Percentiles rank a stretch among this genome's conserved stretches.
These are phyloP conservation scores for Globisporangium parvum DNA, from an alignment of 352 stramenopile genomes.

Conservation along the genomic window DNA sequence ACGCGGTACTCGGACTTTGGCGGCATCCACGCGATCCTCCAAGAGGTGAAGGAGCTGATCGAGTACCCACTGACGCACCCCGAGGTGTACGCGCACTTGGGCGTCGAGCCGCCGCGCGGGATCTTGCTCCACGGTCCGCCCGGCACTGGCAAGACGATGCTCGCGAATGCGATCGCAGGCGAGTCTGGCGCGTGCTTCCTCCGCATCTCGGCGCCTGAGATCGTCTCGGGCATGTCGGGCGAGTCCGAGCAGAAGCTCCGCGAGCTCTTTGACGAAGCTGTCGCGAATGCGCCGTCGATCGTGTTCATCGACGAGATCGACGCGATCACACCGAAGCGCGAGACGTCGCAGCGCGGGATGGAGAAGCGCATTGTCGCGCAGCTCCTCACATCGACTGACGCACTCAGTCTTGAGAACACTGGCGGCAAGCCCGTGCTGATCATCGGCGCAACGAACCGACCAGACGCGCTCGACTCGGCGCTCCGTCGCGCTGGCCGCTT, in stretches of 20 bases:
- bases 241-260: conserved; percentile 85
- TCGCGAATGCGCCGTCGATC: conserved; percentile 93
- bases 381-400: conserved; percentile 91
- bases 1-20: conserved; percentile 86
- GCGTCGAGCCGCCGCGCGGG: conserved; percentile 88
- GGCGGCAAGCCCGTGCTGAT: conserved; percentile 93
- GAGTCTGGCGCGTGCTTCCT: conserved; percentile 90
- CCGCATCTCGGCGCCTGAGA: conserved; percentile 85
- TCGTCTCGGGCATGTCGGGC: conserved; percentile 93
- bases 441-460: conserved; percentile 96
- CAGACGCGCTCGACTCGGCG: conserved; percentile 95
- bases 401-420: conserved; percentile 85
- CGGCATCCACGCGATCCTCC: conserved; percentile 82
- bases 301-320: conserved; percentile 99
- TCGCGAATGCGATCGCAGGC: conserved; percentile 91
- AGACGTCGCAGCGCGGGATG: conserved; percentile 91
- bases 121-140: conserved; percentile 91
- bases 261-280: conserved; percentile 94
- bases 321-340: conserved; percentile 93
- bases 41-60: conserved; percentile 92
- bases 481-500: conserved; percentile 96
- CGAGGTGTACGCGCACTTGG: conserved; percentile 91
- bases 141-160: conserved; percentile 92
- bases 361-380: conserved; percentile 97
- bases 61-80: conserved; percentile 93